phyloP scores from a whole-genome alignment of 2,329 filamentous ascomycete species.

The Colletotrichum limetticola region DNA sequence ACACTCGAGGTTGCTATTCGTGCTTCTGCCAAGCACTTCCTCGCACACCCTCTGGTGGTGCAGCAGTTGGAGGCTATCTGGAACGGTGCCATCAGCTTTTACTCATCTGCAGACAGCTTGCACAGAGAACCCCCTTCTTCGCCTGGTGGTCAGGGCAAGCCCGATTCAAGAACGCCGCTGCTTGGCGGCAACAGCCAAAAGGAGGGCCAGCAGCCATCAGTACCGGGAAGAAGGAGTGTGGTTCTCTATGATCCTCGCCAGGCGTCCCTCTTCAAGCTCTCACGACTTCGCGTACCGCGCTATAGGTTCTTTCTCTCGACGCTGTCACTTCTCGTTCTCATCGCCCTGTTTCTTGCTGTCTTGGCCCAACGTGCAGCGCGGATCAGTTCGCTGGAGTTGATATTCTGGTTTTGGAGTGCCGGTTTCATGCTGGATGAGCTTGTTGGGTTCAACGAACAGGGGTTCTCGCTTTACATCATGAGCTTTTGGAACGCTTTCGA shows the following conservation, averaged over 20 bases:
- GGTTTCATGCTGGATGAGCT: slow-evolving; percentile 98
- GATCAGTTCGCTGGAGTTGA: slow-evolving; percentile 85
- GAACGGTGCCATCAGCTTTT: slow-evolving; percentile 95
- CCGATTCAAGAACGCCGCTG: slow-evolving; percentile 62
- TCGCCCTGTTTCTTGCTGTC: slow-evolving; percentile 87
- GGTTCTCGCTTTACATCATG: slow-evolving; percentile 96
- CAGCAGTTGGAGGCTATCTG: slow-evolving; percentile 97
- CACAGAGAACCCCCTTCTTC: slow-evolving; percentile 68
- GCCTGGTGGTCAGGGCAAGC: slow-evolving; percentile 43
- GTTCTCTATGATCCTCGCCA: slow-evolving; percentile 91
- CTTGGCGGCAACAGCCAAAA: slow-evolving; percentile 51
- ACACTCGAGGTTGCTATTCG: slow-evolving; percentile 93
- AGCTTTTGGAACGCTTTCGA: slow-evolving; percentile 98
- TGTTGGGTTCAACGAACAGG: slow-evolving; percentile 95
- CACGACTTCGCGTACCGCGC: slow-evolving; percentile 87
- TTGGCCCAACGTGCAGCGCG: slow-evolving; percentile 78
- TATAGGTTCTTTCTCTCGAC: slow-evolving; percentile 94
- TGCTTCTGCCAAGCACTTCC: slow-evolving; percentile 90
- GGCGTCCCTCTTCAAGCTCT: slow-evolving; percentile 91
- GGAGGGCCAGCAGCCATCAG: slow-evolving; percentile 42
- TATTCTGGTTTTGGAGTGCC: slow-evolving; percentile 98
- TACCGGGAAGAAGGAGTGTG: slow-evolving; percentile 75
- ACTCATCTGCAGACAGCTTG: slow-evolving; percentile 85
- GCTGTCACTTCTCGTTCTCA: slow-evolving; percentile 84
- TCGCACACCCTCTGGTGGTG: slow-evolving; percentile 90